Conservation (phyloP, 768 basidiomycete genomes). For the Psilocybe tampanensis region DNA sequence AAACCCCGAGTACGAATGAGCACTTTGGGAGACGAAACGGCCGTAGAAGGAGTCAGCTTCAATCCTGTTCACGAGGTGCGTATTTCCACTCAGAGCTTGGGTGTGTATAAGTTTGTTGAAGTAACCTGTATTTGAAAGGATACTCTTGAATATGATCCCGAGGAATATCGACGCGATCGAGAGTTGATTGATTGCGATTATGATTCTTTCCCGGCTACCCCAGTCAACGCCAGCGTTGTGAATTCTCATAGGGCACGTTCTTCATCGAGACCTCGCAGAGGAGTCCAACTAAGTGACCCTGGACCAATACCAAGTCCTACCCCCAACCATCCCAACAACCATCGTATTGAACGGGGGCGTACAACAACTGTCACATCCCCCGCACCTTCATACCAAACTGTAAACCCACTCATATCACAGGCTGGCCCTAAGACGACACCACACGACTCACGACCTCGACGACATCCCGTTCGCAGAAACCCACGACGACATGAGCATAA, state of each 20-base stretch:
- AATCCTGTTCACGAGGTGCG: constrained; percentile 2
- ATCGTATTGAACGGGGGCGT: neutral
- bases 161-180: constrained; percentile 1
- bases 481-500: neutral
- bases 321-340: neutral
- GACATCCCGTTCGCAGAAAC: neutral
- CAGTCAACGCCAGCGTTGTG: neutral
- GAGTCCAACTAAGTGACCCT: neutral
- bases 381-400: neutral
- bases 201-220: neutral
- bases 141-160: constrained; percentile 3
- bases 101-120: no score
- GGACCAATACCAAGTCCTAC: neutral
- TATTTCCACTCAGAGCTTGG: neutral
- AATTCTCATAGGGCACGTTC: neutral
- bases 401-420: neutral
- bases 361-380: neutral
- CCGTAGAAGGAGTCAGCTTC: neutral
- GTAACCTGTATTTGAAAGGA: neutral
- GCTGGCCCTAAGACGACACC: neutral
- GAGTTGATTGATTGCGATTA: neutral
- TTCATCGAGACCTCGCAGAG: neutral
- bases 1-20: neutral
- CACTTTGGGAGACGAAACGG: neutral
- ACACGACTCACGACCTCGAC: neutral